phyloP scores from a whole-genome alignment of 2,329 filamentous ascomycete species.

The Pseudonectria buxi region DNA sequence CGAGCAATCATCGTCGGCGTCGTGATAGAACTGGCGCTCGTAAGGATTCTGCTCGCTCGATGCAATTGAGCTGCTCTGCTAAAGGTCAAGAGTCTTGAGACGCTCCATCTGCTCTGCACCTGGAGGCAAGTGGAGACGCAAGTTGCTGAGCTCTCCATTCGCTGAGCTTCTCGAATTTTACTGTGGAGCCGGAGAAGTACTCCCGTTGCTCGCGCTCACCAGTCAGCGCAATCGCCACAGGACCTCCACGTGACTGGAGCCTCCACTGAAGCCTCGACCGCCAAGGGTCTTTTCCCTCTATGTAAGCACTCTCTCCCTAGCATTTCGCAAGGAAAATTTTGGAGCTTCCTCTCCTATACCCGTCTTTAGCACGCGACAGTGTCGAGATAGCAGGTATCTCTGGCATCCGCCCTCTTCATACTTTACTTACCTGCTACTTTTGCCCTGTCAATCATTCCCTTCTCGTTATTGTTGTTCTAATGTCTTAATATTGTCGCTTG shows the following conservation, averaged over 20 bases:
- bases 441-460: background rate
- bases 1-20: constrained; percentile 24
- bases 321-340: constrained; percentile 23
- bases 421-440: constrained; percentile 4
- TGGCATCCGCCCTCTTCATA: constrained; percentile 5
- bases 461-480: constrained; percentile 9
- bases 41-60: too few species aligned
- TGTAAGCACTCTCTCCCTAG: constrained; percentile 4
- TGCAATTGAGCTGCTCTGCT: too few species aligned
- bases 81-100: too few species aligned
- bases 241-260: constrained; percentile 9
- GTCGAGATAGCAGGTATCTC: constrained; percentile 13
- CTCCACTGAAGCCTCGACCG: background rate
- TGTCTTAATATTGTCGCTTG: constrained; percentile 16
- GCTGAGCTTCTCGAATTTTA: constrained; percentile 4
- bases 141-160: too few species aligned
- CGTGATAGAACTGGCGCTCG: too few species aligned
- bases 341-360: constrained; percentile 12
- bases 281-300: constrained; percentile 6
- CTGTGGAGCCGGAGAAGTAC: constrained; percentile 2
- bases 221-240: background rate
- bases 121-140: too few species aligned
- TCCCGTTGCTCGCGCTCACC: constrained; percentile 4
- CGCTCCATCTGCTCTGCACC: too few species aligned
- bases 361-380: constrained; percentile 18